Conservation (phyloP, 2,329 filamentous ascomycete species). For the Arachnopeziza araneosa region DNA sequence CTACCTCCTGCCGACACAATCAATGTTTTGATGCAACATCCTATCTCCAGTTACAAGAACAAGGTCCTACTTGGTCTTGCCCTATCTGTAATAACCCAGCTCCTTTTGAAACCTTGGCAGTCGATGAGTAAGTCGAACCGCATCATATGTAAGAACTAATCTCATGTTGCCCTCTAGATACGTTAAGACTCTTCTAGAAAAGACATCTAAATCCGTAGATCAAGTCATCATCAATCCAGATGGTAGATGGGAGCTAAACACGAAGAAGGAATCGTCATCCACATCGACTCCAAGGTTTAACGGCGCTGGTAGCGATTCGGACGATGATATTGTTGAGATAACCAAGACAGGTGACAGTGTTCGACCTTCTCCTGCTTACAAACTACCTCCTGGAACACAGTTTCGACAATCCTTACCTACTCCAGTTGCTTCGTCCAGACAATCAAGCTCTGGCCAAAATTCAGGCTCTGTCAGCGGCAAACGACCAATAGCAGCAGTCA, state of each 20-base stretch:
- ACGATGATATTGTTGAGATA: conserved; percentile 47
- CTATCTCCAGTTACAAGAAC: conserved; percentile 90
- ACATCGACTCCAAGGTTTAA: conserved; percentile 7
- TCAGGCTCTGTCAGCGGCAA: conserved; percentile 30
- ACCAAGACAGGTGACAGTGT: conserved; percentile 27
- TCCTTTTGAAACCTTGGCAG: conserved; percentile 73
- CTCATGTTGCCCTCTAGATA: conserved; percentile 49
- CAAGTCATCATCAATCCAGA: conserved; percentile 88
- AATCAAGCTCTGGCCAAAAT: conserved; percentile 22
- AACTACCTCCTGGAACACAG: conserved; percentile 16
- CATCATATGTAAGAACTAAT: conserved; percentile 6
- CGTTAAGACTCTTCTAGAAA: conserved; percentile 77
- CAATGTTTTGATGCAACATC: conserved; percentile 93
- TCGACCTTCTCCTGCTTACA: not conserved
- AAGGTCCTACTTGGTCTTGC: conserved; percentile 95
- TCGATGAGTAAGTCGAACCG: conserved; percentile 66
- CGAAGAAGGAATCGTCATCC: conserved; percentile 18
- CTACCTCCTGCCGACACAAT: conserved; percentile 75
- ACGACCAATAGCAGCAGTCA: conserved; percentile 42
- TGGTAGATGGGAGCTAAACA: conserved; percentile 61
- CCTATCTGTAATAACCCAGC: conserved; percentile 85
- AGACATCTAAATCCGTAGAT: conserved; percentile 65
- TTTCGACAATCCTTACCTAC: conserved; percentile 6
- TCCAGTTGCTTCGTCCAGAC: conserved; percentile 18
- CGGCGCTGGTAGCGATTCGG: conserved; percentile 33